phyloP scores from a whole-genome alignment of 225 moss, liverwort and hornwort species.

The Climacium dendroides region DNA sequence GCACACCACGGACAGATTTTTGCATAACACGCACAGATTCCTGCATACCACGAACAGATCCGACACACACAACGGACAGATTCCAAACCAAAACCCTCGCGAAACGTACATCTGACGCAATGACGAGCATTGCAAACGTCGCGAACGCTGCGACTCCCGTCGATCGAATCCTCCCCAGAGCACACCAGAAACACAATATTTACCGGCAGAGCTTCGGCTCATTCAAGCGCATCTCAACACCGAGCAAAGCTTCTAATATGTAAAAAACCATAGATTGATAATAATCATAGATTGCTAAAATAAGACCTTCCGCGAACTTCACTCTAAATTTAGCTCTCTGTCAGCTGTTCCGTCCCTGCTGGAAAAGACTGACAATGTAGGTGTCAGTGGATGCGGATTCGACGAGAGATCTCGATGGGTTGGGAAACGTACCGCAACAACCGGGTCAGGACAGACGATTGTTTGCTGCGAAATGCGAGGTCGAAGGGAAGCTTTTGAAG shows the following conservation, averaged over 20 bases:
- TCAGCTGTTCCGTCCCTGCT: neutral
- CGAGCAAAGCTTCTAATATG: neutral
- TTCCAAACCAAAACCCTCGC: neutral
- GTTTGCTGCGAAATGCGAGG: neutral
- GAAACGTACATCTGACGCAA: neutral
- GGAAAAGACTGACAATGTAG: neutral
- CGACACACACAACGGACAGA: neutral
- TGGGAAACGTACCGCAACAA: neutral
- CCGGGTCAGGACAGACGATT: neutral
- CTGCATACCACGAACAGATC: neutral
- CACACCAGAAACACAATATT: neutral
- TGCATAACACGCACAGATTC: neutral
- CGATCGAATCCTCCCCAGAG: neutral
- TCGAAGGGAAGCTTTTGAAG: neutral
- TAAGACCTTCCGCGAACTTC: neutral
- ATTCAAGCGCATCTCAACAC: neutral
- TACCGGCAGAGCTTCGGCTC: too few species aligned
- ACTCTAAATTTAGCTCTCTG: neutral
- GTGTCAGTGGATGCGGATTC: neutral
- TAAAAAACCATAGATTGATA: neutral
- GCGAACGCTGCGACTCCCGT: neutral
- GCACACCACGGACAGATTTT: neutral
- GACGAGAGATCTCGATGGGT: neutral
- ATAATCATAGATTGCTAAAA: neutral
- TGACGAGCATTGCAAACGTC: neutral